These are phyloP conservation scores for Gremmenia infestans DNA, from an alignment of 2,329 filamentous ascomycete genomes.

Conservation along the genomic window DNA sequence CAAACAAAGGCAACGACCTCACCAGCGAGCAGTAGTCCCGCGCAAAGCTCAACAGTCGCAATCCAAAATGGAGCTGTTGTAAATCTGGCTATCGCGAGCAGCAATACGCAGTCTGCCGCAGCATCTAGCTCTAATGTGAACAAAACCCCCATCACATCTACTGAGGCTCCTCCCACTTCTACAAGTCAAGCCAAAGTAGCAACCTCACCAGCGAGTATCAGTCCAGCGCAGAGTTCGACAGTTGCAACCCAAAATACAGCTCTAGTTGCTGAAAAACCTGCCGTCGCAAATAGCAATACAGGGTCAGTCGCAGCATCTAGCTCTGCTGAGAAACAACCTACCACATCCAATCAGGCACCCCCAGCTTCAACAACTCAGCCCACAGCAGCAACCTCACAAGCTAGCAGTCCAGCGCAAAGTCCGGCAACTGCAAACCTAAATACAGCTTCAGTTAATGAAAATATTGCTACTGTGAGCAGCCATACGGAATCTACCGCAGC, in stretches of 20 bases:
- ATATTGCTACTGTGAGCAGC: neutral
- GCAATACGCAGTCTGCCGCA: neutral
- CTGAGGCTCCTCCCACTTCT: neutral
- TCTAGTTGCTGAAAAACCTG: neutral
- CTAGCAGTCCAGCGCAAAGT: neutral
- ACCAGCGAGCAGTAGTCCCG: neutral
- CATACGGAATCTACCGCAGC: neutral
- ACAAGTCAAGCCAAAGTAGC: neutral
- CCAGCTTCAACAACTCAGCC: neutral
- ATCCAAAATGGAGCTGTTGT: neutral
- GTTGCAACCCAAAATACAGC: neutral
- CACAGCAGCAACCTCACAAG: neutral
- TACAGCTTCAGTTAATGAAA: too few species aligned
- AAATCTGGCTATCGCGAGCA: neutral
- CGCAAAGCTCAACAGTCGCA: neutral
- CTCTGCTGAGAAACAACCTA: neutral
- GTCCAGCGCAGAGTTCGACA: neutral
- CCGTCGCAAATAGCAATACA: neutral
- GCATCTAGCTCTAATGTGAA: neutral
- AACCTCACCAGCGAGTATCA: slow-evolving; percentile 3
- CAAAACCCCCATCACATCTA: neutral
- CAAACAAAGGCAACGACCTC: slow-evolving; percentile 1
- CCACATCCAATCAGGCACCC: neutral
- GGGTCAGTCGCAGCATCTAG: neutral
- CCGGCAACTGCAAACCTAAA: too few species aligned